Conservation (phyloP, 805 yeast genomes). For the Candida khao-thaluensis region DNA sequence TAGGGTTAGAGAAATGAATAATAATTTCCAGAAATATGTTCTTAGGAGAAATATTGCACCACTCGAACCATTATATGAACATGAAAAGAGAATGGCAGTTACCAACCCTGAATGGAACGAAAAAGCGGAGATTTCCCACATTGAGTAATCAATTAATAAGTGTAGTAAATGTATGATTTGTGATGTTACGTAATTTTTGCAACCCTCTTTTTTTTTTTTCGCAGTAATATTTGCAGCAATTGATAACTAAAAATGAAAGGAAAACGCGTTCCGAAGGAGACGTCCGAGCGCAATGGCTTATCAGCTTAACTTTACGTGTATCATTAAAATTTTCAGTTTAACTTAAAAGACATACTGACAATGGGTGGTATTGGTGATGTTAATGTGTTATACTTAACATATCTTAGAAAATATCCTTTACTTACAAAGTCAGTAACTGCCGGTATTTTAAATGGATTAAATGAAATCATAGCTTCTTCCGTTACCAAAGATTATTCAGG, state of each 20-base stretch:
- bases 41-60: conserved; percentile 45
- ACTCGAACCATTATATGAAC: conserved; percentile 55
- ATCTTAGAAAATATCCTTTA: conserved; percentile 50
- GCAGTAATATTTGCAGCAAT: too few species aligned
- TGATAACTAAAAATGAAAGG: too few species aligned
- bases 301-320: too few species aligned
- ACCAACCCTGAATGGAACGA: conserved; percentile 63
- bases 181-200: too few species aligned
- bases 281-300: too few species aligned
- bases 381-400: conserved; percentile 35
- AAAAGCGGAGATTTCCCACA: conserved; percentile 51
- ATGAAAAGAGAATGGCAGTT: conserved; percentile 55
- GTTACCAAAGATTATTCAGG: conserved; percentile 46
- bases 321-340: too few species aligned
- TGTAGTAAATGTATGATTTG: conserved; percentile 1
- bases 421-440: conserved; percentile 59
- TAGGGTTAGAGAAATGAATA: conserved; percentile 33
- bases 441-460: conserved; percentile 52
- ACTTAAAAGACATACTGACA: too few species aligned
- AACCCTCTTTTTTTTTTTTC: too few species aligned
- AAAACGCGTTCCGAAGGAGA: conserved; percentile 1
- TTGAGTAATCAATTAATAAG: conserved; percentile 38
- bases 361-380: too few species aligned
- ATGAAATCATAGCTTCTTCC: conserved; percentile 55
- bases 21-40: conserved; percentile 47